These are phyloP conservation scores for Phyllostachys edulis DNA, from an alignment of 176 grass and related monocot genomes.

Conservation along the genomic window DNA sequence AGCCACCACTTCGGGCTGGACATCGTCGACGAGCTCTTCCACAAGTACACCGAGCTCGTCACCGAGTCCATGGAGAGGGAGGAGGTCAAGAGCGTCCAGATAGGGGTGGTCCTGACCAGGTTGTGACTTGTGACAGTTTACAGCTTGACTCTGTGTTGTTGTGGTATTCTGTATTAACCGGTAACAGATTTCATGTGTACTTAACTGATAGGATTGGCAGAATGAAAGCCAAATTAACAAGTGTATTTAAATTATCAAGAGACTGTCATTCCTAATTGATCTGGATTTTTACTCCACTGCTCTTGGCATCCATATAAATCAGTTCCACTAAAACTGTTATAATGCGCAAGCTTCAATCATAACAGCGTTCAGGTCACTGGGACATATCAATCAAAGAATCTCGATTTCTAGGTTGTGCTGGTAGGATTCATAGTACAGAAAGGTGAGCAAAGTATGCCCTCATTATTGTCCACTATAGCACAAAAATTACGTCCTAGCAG, in stretches of 20 bases:
- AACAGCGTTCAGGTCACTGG: too few relatives aligned
- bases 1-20: conserved; percentile 78
- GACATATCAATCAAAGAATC: too few relatives aligned
- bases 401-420: too few relatives aligned
- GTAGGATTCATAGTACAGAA: too few relatives aligned
- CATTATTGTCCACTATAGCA: too few relatives aligned
- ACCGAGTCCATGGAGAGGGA: conserved; percentile 74
- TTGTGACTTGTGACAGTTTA: conserved; percentile 28
- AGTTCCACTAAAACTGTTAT: too few relatives aligned
- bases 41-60: conserved; percentile 65
- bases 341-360: too few relatives aligned
- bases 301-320: too few relatives aligned
- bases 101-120: conserved; percentile 70
- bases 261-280: not conserved
- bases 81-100: conserved; percentile 73
- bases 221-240: conserved; percentile 17
- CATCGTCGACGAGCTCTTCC: conserved; percentile 69
- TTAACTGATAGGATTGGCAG: conserved; percentile 28
- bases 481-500: too few relatives aligned
- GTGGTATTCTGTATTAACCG: not conserved
- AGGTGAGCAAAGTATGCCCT: too few relatives aligned
- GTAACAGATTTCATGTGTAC: not conserved
- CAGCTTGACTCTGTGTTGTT: not conserved
- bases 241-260: not conserved
- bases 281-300: not conserved